A percentile compares a stretch with the other conserved stretches of the same genome.
phyloP scores from a whole-genome alignment of 768 basidiomycete genomes.

The Termitomyces titanicus region DNA sequence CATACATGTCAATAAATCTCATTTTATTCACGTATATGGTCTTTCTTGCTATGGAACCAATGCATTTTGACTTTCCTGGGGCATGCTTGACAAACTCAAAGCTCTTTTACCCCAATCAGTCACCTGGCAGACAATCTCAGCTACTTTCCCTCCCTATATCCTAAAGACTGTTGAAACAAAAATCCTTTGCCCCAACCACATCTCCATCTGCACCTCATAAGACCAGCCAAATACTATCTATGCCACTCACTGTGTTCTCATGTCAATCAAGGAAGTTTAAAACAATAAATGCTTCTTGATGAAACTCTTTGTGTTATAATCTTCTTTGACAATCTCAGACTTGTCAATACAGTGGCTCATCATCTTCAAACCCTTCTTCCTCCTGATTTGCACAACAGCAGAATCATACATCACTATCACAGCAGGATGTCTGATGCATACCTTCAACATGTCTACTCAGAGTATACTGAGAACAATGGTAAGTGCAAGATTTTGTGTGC shows the following conservation, averaged over 20 bases:
- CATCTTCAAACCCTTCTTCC: constrained; percentile 15
- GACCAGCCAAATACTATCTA: constrained; percentile 13
- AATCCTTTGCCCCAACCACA: too few relatives aligned
- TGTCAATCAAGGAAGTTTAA: too few relatives aligned
- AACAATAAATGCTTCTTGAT: too few relatives aligned
- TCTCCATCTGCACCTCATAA: too few relatives aligned
- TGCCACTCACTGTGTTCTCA: too few relatives aligned
- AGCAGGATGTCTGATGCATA: constrained; percentile 24
- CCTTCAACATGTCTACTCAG: constrained; percentile 12
- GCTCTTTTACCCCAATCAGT: too few relatives aligned
- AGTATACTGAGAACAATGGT: constrained; percentile 14
- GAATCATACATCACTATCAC: constrained; percentile 24
- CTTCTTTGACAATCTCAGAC: constrained; percentile 2
- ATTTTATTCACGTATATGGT: constrained; percentile 19
- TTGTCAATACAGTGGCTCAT: not conserved
- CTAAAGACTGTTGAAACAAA: too few relatives aligned
- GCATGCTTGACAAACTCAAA: too few relatives aligned
- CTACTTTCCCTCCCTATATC: too few relatives aligned
- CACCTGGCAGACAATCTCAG: too few relatives aligned
- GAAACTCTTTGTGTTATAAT: too few relatives aligned
- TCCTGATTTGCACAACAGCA: not conserved
- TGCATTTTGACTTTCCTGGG: constrained; percentile 23
- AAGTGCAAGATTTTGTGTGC: too few relatives aligned
- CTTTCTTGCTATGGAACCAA: constrained; percentile 13
- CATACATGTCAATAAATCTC: constrained; percentile 22